Percentiles rank a stretch among this genome's conserved stretches.
Evolutionary conservation across 164 flowering plant species (phyloP).

Genomic region (Aristolochia contorta): DNA sequence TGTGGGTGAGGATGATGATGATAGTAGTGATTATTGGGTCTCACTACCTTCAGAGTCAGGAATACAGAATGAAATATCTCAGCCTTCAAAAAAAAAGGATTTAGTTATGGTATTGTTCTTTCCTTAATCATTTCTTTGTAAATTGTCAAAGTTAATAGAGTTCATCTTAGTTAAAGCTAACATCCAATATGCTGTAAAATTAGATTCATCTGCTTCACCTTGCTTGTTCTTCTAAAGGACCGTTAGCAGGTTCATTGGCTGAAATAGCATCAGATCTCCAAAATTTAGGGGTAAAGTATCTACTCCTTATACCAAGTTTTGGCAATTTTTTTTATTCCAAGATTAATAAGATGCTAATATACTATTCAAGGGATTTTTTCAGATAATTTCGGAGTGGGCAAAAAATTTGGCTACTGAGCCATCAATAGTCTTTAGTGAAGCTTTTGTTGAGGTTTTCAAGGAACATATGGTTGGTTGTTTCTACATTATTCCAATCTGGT

Average conservation of each 20-base stretch:
- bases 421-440: slow-evolving; percentile 41
- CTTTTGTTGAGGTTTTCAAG: slow-evolving; percentile 55
- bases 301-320: slow-evolving; percentile 1
- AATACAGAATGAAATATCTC: slow-evolving; percentile 29
- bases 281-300: slow-evolving; percentile 55
- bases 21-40: slow-evolving; percentile 15
- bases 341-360: no score
- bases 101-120: slow-evolving; percentile 54
- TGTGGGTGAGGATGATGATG: slow-evolving; percentile 9
- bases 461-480: slow-evolving; percentile 45
- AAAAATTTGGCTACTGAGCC: slow-evolving; percentile 57
- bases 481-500: background rate
- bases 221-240: slow-evolving; percentile 80
- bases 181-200: background rate
- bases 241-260: slow-evolving; percentile 51
- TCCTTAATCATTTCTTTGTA: slow-evolving; percentile 1
- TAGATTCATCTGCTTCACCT: slow-evolving; percentile 94
- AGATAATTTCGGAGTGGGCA: slow-evolving; percentile 66
- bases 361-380: slow-evolving; percentile 15
- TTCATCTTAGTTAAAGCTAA: slow-evolving; percentile 1
- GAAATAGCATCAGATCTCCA: slow-evolving; percentile 61
- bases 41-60: slow-evolving; percentile 27
- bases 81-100: slow-evolving; percentile 39
- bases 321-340: background rate
- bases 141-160: background rate